Base-by-base conservation (phyloP, 1,139 yeast species). In the Yamadazyma dushanensis region DNA sequence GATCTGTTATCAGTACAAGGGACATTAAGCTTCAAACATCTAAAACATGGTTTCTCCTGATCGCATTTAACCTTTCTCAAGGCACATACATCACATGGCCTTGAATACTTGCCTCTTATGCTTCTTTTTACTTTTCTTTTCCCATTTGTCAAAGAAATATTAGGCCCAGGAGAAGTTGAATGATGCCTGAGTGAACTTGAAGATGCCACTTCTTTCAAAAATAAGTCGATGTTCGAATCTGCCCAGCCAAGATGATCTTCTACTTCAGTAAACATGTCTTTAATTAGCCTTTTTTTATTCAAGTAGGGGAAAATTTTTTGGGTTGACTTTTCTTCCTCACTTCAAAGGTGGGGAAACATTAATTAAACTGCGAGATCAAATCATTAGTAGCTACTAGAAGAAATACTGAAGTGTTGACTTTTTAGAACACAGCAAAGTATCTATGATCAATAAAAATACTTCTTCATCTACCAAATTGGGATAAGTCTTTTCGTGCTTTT, bases 71-170 rank as follows among this genome's bases (percentile, higher is more conserved):
- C 66, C 42, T 66, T 66, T 27, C 73, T 47, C 27, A 65, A 49
- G 8, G 70, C 59, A 48, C 73, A 67, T 1, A 65, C 68, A 41
- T 67, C 72, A 40, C 73, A 67, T 3, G 73, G 62, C 23, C 63
- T 48, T 8, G 56, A 40, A 32, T 52, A 53, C 29, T 47, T 47
- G 19, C 50, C 49, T 28, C 51, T 34, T 3, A 45, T 44, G 6
- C 46, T 29, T 24, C 47, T 19, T 35, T 39, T 46, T 8, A 7
- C 18, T 23, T 41, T 42, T 4, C 33, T 26, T 9, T 32, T 29
- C 19, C 14, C 8, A 6, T 13, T 13, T 5, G 9, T 5, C n/a
- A n/a, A n/a, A 13, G n/a, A 21, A 5, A 10, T 13, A 21, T 8
- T 13, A 21, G 24, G 24, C 24, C 13, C 13, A 7, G 24, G 30